Evolutionary conservation across 1,284 basidiomycete species (phyloP).

Genomic region (Athelia psychrophila): DNA sequence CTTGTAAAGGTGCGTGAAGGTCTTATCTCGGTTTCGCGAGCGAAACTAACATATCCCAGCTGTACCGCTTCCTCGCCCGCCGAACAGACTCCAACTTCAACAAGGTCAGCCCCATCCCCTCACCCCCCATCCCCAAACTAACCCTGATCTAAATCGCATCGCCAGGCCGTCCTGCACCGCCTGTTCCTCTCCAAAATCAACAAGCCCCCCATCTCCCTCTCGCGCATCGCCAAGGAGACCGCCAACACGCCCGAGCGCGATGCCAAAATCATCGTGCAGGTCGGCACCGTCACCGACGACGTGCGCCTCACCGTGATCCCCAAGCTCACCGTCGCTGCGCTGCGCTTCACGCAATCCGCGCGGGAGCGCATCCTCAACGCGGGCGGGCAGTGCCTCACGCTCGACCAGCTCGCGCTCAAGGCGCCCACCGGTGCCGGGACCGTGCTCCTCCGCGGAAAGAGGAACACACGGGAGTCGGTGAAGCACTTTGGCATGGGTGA

Average conservation of each 20-base stretch:
- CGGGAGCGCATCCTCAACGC: slow-evolving; percentile 94
- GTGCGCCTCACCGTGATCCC: slow-evolving; percentile 86
- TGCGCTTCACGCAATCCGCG: slow-evolving; percentile 92
- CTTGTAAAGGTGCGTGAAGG: slow-evolving; percentile 84
- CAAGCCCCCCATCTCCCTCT: slow-evolving; percentile 95
- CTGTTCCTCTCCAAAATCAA: slow-evolving; percentile 98
- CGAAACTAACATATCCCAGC: slow-evolving; percentile 44
- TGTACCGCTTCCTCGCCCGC: slow-evolving; percentile 98
- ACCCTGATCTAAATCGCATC: slow-evolving; percentile 8
- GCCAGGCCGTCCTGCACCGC: slow-evolving; percentile 87
- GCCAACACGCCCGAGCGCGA: slow-evolving; percentile 64
- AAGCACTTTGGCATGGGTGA: slow-evolving; percentile 94
- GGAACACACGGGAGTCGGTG: slow-evolving; percentile 91
- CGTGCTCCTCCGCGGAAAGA: slow-evolving; percentile 88
- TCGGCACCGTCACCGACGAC: slow-evolving; percentile 96
- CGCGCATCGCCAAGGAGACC: slow-evolving; percentile 85
- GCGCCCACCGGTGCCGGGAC: slow-evolving; percentile 96
- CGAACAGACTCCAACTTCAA: slow-evolving; percentile 97
- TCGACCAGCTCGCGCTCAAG: slow-evolving; percentile 95
- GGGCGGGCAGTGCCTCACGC: slow-evolving; percentile 92
- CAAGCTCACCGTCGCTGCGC: slow-evolving; percentile 92
- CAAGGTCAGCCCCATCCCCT: slow-evolving; percentile 57
- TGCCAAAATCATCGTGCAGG: slow-evolving; percentile 86
- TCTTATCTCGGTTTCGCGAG: slow-evolving; percentile 1
- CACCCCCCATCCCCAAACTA: slow-evolving; percentile 4